Conservation (phyloP, 2,329 filamentous ascomycete species). For the Podosphaera leucotricha region DNA sequence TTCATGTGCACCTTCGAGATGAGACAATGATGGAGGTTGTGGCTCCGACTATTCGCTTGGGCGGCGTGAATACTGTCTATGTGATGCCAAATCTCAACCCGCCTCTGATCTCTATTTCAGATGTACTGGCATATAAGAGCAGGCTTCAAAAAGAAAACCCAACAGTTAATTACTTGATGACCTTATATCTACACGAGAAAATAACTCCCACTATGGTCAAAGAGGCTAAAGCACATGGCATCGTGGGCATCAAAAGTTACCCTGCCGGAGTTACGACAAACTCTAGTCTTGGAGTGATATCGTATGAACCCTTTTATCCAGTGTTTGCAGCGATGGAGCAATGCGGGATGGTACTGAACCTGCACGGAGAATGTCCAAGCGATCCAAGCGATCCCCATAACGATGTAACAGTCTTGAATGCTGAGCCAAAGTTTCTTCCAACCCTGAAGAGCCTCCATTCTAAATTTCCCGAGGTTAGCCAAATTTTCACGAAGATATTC, state of each 20-base stretch:
- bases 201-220: conserved; percentile 12
- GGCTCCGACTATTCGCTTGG: conserved; percentile 28
- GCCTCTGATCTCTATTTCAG: conserved; percentile 33
- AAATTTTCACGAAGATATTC: not conserved
- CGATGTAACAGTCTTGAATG: conserved; percentile 35
- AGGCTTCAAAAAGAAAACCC: conserved; percentile 35
- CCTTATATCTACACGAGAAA: conserved; percentile 24
- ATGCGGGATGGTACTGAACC: conserved; percentile 61
- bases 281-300: conserved; percentile 43
- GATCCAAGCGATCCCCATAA: conserved; percentile 16
- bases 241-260: conserved; percentile 13
- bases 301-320: conserved; percentile 46
- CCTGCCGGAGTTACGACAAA: conserved; percentile 41
- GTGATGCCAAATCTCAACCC: conserved; percentile 38
- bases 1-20: conserved; percentile 42
- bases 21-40: conserved; percentile 37
- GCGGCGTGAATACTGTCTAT: conserved; percentile 34
- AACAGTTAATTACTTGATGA: conserved; percentile 48
- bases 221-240: conserved; percentile 11
- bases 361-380: conserved; percentile 64
- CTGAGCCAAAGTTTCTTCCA: conserved; percentile 58
- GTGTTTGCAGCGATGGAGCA: conserved; percentile 81
- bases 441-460: conserved; percentile 50
- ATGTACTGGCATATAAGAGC: conserved; percentile 42
- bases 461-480: conserved; percentile 36